Evolutionary conservation across 768 basidiomycete genomes (phyloP).

Genomic region (Trametes maxima): DNA sequence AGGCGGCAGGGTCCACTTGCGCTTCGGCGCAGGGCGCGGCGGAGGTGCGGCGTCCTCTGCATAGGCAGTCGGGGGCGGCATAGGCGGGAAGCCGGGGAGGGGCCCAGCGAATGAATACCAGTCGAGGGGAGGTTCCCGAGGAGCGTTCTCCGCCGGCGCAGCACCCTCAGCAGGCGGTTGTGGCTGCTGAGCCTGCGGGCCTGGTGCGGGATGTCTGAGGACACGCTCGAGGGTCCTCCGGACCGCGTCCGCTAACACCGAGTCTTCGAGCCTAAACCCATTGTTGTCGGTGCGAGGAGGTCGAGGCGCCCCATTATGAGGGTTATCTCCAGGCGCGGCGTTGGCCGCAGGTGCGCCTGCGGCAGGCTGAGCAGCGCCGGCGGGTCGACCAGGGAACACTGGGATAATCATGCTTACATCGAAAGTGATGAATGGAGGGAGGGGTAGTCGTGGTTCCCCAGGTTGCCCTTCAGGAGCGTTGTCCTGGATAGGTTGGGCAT

Average conservation of each 20-base stretch:
- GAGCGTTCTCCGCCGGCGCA: conserved; percentile 2
- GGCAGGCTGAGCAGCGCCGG: conserved; percentile 3
- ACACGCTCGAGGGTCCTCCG: conserved; percentile 17
- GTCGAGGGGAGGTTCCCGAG: conserved; percentile 1
- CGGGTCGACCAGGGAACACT: conserved; percentile 13
- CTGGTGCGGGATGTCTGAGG: conserved; percentile 16
- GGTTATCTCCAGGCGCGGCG: neutral
- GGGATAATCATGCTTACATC: conserved; percentile 30
- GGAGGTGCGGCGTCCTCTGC: conserved; percentile 27
- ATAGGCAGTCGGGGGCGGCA: conserved; percentile 17
- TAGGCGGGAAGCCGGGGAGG: conserved; percentile 11
- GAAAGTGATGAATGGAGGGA: conserved; percentile 24
- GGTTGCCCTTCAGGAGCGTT: conserved; percentile 1
- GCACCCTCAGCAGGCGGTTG: conserved; percentile 1
- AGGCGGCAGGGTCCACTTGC: conserved; percentile 59
- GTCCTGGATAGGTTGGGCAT: neutral
- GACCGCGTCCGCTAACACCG: conserved; percentile 14
- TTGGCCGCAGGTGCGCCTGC: conserved; percentile 1
- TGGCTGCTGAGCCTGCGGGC: conserved; percentile 8
- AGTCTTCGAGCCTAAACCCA: conserved; percentile 18
- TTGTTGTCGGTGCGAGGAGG: conserved; percentile 16
- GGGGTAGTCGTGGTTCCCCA: neutral
- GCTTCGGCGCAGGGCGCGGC: conserved; percentile 39
- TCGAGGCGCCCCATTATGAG: conserved; percentile 5
- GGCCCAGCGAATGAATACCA: conserved; percentile 19